These are phyloP conservation scores for Podochytrium sp. DNA, from an alignment of 192 early-diverging fungal species.

Conservation along the genomic window DNA sequence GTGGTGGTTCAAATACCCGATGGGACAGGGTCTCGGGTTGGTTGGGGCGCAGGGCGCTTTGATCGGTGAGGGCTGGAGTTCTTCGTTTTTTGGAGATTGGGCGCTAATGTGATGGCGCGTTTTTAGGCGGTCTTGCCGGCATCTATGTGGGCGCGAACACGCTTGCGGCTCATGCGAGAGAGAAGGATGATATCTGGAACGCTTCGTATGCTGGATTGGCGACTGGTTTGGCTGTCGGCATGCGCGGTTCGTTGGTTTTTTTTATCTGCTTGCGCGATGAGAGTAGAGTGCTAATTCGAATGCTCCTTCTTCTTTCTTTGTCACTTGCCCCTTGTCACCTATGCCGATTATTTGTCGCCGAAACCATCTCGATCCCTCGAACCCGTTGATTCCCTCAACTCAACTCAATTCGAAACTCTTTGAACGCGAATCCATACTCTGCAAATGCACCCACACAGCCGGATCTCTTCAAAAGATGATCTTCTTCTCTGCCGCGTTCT, in stretches of 20 bases:
- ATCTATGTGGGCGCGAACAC: conserved; percentile 3
- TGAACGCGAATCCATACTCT: background rate
- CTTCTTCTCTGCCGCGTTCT: conserved; percentile 3
- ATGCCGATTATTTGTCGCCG: background rate
- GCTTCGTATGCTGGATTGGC: conserved; percentile 26
- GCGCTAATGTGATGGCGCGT: background rate
- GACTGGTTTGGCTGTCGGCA: conserved; percentile 20
- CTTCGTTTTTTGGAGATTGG: background rate
- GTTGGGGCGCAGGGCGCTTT: background rate
- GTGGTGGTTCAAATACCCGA: conserved; percentile 28
- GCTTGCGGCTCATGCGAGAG: conserved; percentile 19
- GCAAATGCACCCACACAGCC: conserved; percentile 9
- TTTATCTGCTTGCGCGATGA: background rate
- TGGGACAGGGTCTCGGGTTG: background rate
- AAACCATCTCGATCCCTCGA: no score
- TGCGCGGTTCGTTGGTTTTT: background rate
- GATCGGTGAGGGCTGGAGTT: conserved; percentile 1
- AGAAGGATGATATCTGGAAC: conserved; percentile 37
- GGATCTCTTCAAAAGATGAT: conserved; percentile 20
- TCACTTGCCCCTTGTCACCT: background rate
- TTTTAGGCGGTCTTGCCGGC: conserved; percentile 15
- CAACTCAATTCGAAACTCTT: background rate
- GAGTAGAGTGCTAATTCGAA: no score
- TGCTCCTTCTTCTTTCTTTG: background rate
- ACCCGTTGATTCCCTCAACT: background rate